Evolutionary conservation across 2,329 filamentous ascomycete species (phyloP).

Genomic region (Colletotrichum lupini): DNA sequence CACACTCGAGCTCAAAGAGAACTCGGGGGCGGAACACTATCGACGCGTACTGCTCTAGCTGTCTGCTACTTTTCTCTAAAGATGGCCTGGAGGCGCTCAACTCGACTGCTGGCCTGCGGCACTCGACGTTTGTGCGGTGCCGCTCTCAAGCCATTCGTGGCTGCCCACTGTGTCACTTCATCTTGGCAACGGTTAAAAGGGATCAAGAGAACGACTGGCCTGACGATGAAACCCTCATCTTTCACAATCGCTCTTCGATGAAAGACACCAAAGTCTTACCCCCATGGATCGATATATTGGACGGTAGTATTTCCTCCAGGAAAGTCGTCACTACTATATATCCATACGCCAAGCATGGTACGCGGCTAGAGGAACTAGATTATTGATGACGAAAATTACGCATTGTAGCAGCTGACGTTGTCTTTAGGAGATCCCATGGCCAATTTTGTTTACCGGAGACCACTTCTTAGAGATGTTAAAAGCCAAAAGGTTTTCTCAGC

Average conservation of each 20-base stretch:
- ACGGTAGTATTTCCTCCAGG: neutral
- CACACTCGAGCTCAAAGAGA: neutral
- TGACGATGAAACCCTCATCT: neutral
- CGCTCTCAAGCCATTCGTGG: neutral
- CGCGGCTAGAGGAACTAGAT: neutral
- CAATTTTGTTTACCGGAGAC: neutral
- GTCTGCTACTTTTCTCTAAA: constrained; percentile 7
- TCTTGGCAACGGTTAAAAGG: neutral
- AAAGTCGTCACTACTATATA: neutral
- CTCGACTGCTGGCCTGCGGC: neutral
- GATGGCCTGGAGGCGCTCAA: constrained; percentile 11
- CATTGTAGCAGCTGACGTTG: neutral
- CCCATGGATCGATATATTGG: neutral
- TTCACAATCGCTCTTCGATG: constrained; percentile 4
- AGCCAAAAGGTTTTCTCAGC: neutral
- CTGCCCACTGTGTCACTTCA: constrained; percentile 4
- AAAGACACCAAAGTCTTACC: neutral
- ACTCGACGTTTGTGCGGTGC: neutral
- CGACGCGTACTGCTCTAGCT: neutral
- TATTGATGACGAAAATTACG: neutral
- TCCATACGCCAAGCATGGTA: constrained; percentile 16
- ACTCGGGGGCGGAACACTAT: neutral
- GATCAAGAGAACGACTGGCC: neutral
- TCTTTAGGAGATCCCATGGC: neutral
- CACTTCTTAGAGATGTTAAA: constrained; percentile 16